Evolutionary conservation across 192 early-diverging fungal species (phyloP).

Genomic region (Coemansia sp.): DNA sequence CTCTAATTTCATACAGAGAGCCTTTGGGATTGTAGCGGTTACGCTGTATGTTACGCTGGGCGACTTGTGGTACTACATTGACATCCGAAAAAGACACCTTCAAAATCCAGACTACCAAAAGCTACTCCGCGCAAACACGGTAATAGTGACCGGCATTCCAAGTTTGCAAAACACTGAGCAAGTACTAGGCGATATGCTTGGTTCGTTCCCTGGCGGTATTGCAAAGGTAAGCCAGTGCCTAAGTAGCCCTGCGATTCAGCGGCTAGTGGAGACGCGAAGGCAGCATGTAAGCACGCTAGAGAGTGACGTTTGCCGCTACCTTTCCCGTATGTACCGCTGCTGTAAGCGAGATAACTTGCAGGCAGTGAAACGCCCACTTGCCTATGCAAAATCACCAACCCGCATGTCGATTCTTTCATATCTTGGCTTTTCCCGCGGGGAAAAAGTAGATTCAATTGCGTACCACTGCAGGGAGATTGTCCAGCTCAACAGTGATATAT

Average conservation of each 20-base stretch:
- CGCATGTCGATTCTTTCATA: not conserved
- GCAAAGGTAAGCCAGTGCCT: not conserved
- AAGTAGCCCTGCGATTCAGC: not conserved
- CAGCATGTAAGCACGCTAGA: constrained; percentile 1
- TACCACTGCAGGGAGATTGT: constrained; percentile 8
- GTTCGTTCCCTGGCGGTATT: not conserved
- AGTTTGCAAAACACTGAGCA: not conserved
- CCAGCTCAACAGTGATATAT: constrained; percentile 5
- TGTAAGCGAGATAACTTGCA: not conserved
- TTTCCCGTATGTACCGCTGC: not conserved
- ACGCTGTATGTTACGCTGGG: not conserved
- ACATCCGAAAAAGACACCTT: not conserved
- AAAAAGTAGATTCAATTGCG: not conserved
- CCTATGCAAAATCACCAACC: not conserved
- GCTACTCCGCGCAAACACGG: constrained; percentile 3
- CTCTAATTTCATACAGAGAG: not conserved
- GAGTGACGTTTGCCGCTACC: not conserved
- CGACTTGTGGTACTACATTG: not conserved
- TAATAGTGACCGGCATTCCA: constrained; percentile 3
- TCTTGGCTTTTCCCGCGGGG: not conserved
- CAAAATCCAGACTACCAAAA: not conserved
- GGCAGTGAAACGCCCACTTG: not conserved
- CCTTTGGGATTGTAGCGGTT: not conserved
- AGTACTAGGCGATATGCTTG: not conserved
- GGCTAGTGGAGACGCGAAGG: not conserved